A percentile compares a stretch with the other conserved stretches of the same genome.
phyloP scores from a whole-genome alignment of 352 stramenopile genomes.

The Peronospora belbahrii region DNA sequence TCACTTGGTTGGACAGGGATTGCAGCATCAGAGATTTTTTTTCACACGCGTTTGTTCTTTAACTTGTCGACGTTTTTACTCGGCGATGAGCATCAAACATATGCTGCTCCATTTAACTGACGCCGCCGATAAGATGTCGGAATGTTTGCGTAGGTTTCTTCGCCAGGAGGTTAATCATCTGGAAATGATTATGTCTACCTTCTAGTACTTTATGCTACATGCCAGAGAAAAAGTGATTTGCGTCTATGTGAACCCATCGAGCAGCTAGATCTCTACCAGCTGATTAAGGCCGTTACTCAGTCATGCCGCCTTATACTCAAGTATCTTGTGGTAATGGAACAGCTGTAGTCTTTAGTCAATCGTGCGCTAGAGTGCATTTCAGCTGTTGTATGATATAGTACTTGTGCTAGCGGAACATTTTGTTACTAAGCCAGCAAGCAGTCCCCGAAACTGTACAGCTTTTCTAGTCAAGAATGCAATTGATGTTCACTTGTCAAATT shows the following conservation, averaged over 20 bases:
- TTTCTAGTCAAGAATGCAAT: neutral
- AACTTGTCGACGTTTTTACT: neutral
- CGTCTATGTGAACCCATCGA: neutral
- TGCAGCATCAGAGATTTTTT: no score
- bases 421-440: conserved; percentile 5
- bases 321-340: neutral
- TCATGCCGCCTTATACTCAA: no score
- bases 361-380: conserved; percentile 2
- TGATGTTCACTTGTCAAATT: conserved; percentile 13
- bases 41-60: neutral
- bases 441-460: neutral
- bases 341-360: neutral
- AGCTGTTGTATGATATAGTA: conserved; percentile 7
- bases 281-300: conserved; percentile 3
- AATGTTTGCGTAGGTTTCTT: neutral
- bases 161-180: neutral
- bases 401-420: no score
- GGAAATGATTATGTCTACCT: no score
- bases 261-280: neutral
- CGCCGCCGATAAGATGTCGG: neutral
- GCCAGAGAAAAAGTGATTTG: neutral
- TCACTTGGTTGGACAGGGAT: neutral
- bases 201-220: neutral
- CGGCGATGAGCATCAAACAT: neutral
- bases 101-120: neutral